A percentile compares a stretch with the other conserved stretches of the same genome.
These are phyloP conservation scores for Serpula lacrymans DNA, from an alignment of 768 basidiomycete genomes.

Conservation along the genomic window DNA sequence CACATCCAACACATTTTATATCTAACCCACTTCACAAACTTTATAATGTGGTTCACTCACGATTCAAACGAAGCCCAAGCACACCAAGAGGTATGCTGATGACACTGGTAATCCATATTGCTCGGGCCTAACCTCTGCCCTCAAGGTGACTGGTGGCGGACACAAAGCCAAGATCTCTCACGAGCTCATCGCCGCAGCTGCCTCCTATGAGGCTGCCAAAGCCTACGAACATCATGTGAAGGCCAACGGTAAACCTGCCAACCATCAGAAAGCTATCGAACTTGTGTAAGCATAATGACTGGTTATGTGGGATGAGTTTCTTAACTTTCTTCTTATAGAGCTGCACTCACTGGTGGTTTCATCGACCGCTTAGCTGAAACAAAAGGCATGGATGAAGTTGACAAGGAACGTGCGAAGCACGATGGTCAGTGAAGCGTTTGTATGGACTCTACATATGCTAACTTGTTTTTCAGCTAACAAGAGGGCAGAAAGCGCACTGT, in stretches of 20 bases:
- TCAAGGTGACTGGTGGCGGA: conserved; percentile 12
- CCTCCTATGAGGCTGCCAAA: conserved; percentile 17
- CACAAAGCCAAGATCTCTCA: conserved; percentile 22
- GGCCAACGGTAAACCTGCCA: conserved; percentile 17
- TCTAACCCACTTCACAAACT: no score
- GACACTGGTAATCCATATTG: background rate
- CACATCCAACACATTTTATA: no score
- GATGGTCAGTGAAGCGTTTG: conserved; percentile 14
- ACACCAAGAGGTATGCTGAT: conserved; percentile 10
- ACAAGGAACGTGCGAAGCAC: conserved; percentile 17
- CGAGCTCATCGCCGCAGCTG: conserved; percentile 17
- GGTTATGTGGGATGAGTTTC: no score
- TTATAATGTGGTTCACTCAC: conserved; percentile 21
- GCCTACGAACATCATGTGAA: conserved; percentile 21
- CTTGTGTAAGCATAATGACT: conserved; percentile 24
- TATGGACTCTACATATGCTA: background rate
- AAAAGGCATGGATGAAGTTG: conserved; percentile 18
- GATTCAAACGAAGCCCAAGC: conserved; percentile 24
- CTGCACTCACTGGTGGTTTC: conserved; percentile 21
- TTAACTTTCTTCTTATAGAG: conserved; percentile 10
- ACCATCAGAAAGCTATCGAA: conserved; percentile 18
- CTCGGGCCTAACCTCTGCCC: background rate
- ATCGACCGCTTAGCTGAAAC: conserved; percentile 23
- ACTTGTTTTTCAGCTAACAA: conserved; percentile 12
- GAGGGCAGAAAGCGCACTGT: conserved; percentile 8